A percentile compares a stretch with the other conserved stretches of the same genome.
These are phyloP conservation scores for Ceratobasidium sp. DNA, from an alignment of 1,284 basidiomycete species.

Conservation along the genomic window DNA sequence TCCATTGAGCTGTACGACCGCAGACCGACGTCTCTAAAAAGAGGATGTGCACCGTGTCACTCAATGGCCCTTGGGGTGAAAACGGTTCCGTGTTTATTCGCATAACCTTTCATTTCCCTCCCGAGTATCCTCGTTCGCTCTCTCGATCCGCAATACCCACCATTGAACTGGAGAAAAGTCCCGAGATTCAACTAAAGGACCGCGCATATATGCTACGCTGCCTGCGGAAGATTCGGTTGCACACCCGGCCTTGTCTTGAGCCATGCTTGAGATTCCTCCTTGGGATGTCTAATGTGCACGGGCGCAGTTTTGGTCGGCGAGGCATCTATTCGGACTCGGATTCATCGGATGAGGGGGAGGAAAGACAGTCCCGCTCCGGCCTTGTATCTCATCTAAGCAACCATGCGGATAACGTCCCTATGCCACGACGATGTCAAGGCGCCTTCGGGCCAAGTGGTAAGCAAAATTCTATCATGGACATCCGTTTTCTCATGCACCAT, in stretches of 20 bases:
- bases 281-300: constrained; percentile 60
- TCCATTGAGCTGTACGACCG: neutral
- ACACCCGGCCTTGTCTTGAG: constrained; percentile 80
- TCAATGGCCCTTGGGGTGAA: constrained; percentile 92
- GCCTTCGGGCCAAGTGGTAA: constrained; percentile 87
- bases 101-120: constrained; percentile 90
- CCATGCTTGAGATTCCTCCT: constrained; percentile 82
- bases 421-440: constrained; percentile 82
- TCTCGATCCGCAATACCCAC: constrained; percentile 69
- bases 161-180: constrained; percentile 85
- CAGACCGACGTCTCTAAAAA: constrained; percentile 84
- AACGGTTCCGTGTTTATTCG: constrained; percentile 81
- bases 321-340: constrained; percentile 52
- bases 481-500: neutral
- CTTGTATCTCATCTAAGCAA: constrained; percentile 55
- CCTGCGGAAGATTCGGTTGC: constrained; percentile 75
- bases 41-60: constrained; percentile 83
- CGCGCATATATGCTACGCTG: constrained; percentile 80
- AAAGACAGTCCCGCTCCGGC: constrained; percentile 31
- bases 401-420: constrained; percentile 77
- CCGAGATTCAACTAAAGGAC: constrained; percentile 78
- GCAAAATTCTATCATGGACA: constrained; percentile 42
- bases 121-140: constrained; percentile 74
- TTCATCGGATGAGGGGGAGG: constrained; percentile 47
- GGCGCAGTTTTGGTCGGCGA: constrained; percentile 50